Percentiles rank a stretch among this genome's conserved stretches.
Evolutionary conservation across 139 green algal species (phyloP).

Genomic region (Chlorella sp.): DNA sequence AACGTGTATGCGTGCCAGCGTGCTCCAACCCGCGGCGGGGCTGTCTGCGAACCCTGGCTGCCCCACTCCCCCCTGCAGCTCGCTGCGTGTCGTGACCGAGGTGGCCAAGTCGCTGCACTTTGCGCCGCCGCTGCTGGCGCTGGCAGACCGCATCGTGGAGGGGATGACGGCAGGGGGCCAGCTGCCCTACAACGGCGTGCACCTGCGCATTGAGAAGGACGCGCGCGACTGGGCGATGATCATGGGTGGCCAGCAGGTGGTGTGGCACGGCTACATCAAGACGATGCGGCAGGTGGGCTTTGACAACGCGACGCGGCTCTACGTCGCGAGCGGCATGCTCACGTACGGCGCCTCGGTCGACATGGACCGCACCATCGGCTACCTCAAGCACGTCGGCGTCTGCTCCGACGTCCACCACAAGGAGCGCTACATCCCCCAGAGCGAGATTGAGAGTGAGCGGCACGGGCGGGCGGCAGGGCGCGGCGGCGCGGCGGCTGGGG

Average conservation of each 20-base stretch:
- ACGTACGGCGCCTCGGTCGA: constrained; percentile 57
- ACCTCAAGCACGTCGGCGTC: constrained; percentile 43
- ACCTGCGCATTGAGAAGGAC: constrained; percentile 70
- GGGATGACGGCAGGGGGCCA: constrained; percentile 38
- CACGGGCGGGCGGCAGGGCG: not conserved
- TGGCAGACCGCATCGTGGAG: constrained; percentile 57
- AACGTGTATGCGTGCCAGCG: not conserved
- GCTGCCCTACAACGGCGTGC: constrained; percentile 56
- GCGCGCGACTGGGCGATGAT: constrained; percentile 68
- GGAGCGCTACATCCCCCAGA: constrained; percentile 60
- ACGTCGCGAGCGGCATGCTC: constrained; percentile 66
- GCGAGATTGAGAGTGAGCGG: constrained; percentile 38
- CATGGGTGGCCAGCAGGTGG: constrained; percentile 59
- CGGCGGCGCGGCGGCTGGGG: not conserved
- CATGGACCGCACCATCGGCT: constrained; percentile 21
- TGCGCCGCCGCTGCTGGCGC: constrained; percentile 36
- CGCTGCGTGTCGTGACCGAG: constrained; percentile 48
- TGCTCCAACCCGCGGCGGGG: not conserved
- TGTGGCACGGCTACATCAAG: constrained; percentile 58
- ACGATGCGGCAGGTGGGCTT: constrained; percentile 52
- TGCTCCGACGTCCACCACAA: constrained; percentile 61
- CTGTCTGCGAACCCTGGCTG: not conserved
- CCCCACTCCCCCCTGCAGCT: constrained; percentile 32
- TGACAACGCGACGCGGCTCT: constrained; percentile 42
- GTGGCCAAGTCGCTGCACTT: constrained; percentile 65